Evolutionary conservation across 805 yeast genomes (phyloP).

Genomic region (Pichia cephalocereana): DNA sequence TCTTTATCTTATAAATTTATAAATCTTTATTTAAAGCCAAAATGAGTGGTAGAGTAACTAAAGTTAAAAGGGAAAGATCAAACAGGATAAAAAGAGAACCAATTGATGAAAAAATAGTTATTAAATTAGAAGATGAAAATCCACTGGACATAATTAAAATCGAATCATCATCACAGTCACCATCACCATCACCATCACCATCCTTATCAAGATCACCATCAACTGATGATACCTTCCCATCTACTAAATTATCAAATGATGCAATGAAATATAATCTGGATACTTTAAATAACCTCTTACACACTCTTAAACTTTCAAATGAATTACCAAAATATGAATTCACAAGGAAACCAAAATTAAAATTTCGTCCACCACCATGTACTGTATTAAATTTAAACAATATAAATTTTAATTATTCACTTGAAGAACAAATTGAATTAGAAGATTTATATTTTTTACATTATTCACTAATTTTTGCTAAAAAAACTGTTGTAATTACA

Average conservation of each 20-base stretch:
- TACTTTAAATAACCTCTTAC: constrained; percentile 1
- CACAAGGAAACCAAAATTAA: constrained; percentile 35
- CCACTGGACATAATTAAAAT: neutral
- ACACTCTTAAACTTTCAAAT: constrained; percentile 2
- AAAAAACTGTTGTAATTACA: constrained; percentile 53
- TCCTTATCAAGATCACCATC: too few species aligned
- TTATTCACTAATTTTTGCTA: constrained; percentile 46
- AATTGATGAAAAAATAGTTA: neutral
- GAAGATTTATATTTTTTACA: constrained; percentile 40
- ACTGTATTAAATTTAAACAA: constrained; percentile 32
- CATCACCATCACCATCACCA: too few species aligned
- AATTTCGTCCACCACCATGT: constrained; percentile 38
- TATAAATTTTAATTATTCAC: constrained; percentile 18
- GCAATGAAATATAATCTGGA: neutral
- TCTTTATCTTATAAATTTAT: too few species aligned
- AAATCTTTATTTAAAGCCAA: too few species aligned
- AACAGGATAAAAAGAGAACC: neutral
- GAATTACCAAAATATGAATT: constrained; percentile 10
- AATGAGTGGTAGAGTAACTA: too few species aligned
- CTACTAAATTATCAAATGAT: neutral
- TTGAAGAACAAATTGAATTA: constrained; percentile 28
- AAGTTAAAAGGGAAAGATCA: neutral
- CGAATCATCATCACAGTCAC: neutral
- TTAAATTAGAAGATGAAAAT: neutral
- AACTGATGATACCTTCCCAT: neutral